These are phyloP conservation scores for Angomonas deanei DNA, from an alignment of 208 protist species.

Conservation along the genomic window DNA sequence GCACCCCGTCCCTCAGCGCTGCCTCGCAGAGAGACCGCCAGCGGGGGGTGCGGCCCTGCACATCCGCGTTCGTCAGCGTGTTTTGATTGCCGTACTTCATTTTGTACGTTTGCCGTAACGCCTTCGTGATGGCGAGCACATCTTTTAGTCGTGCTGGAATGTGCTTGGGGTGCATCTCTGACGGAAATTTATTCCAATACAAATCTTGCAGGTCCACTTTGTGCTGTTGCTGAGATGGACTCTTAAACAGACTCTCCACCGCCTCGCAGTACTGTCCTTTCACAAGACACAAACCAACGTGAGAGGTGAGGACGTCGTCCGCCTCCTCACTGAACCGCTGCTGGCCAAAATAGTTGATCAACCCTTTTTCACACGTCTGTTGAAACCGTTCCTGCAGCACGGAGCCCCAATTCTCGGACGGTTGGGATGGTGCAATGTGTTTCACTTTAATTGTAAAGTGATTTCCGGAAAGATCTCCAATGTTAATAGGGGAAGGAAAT, in stretches of 20 bases:
- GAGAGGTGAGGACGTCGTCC: slow-evolving; percentile 27
- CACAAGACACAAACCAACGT: slow-evolving; percentile 75
- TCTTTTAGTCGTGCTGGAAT: slow-evolving; percentile 21
- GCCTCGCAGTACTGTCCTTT: slow-evolving; percentile 25
- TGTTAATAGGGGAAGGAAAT: slow-evolving; percentile 15
- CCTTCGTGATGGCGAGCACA: not conserved
- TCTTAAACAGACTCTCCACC: slow-evolving; percentile 34
- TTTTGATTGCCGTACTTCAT: slow-evolving; percentile 29
- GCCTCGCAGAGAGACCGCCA: slow-evolving; percentile 64
- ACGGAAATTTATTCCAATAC: slow-evolving; percentile 38
- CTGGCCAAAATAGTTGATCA: slow-evolving; percentile 95
- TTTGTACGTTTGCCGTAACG: slow-evolving; percentile 34
- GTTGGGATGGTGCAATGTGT: slow-evolving; percentile 22
- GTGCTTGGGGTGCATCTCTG: slow-evolving; percentile 48
- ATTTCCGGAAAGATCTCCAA: slow-evolving; percentile 57
- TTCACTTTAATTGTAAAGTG: slow-evolving; percentile 64
- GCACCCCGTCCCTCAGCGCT: slow-evolving; percentile 41
- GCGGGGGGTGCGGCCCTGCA: slow-evolving; percentile 21
- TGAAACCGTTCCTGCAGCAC: slow-evolving; percentile 27
- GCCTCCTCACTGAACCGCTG: slow-evolving; percentile 89
- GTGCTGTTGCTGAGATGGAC: not conserved
- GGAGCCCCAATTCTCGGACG: no score
- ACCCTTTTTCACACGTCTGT: slow-evolving; percentile 42
- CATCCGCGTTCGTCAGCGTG: slow-evolving; percentile 23
- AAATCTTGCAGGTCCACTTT: not conserved